phyloP scores from a whole-genome alignment of 306 rosid species.

The Cicer cuneatum region DNA sequence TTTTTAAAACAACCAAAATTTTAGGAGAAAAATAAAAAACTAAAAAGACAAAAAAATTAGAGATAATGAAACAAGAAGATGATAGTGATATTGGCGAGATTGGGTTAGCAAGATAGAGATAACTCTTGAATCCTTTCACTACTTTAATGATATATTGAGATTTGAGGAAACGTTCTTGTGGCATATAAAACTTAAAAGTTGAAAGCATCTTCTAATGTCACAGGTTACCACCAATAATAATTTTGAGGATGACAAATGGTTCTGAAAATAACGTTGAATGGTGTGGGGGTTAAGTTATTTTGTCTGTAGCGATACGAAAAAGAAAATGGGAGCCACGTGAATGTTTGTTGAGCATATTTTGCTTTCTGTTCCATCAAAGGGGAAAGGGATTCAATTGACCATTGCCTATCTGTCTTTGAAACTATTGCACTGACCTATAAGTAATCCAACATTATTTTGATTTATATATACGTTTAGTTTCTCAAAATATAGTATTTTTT shows the following conservation, averaged over 20 bases:
- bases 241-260: conserved; percentile 22
- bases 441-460: neutral
- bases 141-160: conserved; percentile 7
- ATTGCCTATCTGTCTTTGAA: neutral
- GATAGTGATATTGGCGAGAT: conserved; percentile 21
- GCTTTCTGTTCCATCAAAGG: neutral
- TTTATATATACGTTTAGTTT: neutral
- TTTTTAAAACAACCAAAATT: no score
- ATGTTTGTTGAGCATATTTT: conserved; percentile 19
- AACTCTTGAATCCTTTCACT: conserved; percentile 37
- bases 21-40: no score
- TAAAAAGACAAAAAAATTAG: no score
- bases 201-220: conserved; percentile 33
- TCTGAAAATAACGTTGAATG: conserved; percentile 4
- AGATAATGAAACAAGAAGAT: conserved; percentile 1
- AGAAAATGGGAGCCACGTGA: conserved; percentile 25
- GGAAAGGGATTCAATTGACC: conserved; percentile 1
- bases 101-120: conserved; percentile 23
- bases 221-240: conserved; percentile 29
- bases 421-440: neutral
- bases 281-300: conserved; percentile 22
- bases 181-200: conserved; percentile 24
- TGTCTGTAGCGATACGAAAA: neutral
- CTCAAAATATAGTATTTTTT: no score
- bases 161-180: neutral